phyloP scores from a whole-genome alignment of 768 basidiomycete species.

The Asterophora parasitica region DNA sequence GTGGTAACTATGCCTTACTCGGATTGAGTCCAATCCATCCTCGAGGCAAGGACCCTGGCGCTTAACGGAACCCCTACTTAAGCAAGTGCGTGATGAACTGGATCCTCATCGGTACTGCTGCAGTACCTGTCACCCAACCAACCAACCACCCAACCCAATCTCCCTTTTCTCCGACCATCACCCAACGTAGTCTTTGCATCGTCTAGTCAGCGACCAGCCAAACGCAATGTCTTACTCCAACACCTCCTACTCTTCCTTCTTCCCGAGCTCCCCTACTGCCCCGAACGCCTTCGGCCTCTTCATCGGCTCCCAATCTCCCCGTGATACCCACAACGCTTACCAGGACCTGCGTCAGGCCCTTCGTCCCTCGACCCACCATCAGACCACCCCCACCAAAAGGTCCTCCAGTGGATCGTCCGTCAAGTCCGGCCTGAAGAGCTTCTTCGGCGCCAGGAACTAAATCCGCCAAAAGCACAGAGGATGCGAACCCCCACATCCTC shows the following conservation, averaged over 20 bases:
- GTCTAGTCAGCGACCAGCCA: slow-evolving; percentile 14
- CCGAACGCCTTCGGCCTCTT: slow-evolving; percentile 32
- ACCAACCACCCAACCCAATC: slow-evolving; percentile 11
- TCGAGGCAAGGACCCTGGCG: slow-evolving; percentile 1
- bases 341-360: slow-evolving; percentile 33
- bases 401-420: slow-evolving; percentile 12
- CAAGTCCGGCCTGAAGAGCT: slow-evolving; percentile 12
- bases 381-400: background rate
- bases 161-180: slow-evolving; percentile 11
- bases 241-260: slow-evolving; percentile 20
- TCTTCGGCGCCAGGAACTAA: slow-evolving; percentile 12
- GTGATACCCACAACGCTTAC: slow-evolving; percentile 34
- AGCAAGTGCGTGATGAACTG: background rate
- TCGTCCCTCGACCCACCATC: slow-evolving; percentile 23
- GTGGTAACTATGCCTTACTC: slow-evolving; percentile 3
- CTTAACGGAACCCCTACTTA: slow-evolving; percentile 10
- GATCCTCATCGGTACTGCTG: slow-evolving; percentile 9
- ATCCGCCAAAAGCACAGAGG: background rate
- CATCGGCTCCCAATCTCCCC: slow-evolving; percentile 30
- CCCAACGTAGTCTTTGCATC: slow-evolving; percentile 6
- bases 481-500: background rate
- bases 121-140: slow-evolving; percentile 9
- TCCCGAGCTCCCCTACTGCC: slow-evolving; percentile 22
- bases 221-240: slow-evolving; percentile 26
- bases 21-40: slow-evolving; percentile 5